These are phyloP conservation scores for Penicillium waksmanii DNA, from an alignment of 495 filamentous ascomycete genomes.

Conservation along the genomic window DNA sequence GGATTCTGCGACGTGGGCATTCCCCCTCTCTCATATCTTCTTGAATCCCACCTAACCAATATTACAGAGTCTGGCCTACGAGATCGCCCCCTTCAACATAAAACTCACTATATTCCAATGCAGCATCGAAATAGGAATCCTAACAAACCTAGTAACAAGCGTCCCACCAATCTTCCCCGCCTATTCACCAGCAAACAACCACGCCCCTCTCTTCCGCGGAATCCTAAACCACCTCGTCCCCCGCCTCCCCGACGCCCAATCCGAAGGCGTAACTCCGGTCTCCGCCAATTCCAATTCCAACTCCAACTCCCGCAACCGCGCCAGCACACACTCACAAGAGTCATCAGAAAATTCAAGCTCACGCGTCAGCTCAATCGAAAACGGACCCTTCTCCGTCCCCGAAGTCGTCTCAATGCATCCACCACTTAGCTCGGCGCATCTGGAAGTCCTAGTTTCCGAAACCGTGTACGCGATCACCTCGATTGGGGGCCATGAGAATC, in stretches of 20 bases:
- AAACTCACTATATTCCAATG: conserved; percentile 95
- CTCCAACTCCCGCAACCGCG: conserved; percentile 13
- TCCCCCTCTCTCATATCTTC: no score
- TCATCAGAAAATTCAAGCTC: conserved; percentile 9
- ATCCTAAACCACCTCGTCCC: conserved; percentile 76
- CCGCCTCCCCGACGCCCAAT: conserved; percentile 44
- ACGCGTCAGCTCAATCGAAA: conserved; percentile 38
- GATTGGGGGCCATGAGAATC: conserved; percentile 94
- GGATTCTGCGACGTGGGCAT: conserved; percentile 82
- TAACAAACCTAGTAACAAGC: conserved; percentile 83
- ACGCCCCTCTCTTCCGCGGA: conserved; percentile 77
- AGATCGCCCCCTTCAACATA: conserved; percentile 96
- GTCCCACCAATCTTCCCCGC: conserved; percentile 72
- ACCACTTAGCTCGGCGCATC: conserved; percentile 61
- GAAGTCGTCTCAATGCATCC: conserved; percentile 74
- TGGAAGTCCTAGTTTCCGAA: conserved; percentile 76
- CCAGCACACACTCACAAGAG: conserved; percentile 28
- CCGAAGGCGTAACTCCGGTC: conserved; percentile 5
- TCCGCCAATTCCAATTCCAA: not conserved
- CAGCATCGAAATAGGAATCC: conserved; percentile 77
- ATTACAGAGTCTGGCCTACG: conserved; percentile 84
- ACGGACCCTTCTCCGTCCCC: conserved; percentile 46
- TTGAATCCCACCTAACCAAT: no score
- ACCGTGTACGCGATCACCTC: conserved; percentile 90
- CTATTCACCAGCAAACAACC: conserved; percentile 74